Percentiles rank a stretch among this genome's conserved stretches.
Evolutionary conservation across 768 basidiomycete species (phyloP).

Genomic region (Multifurca ochricompacta): DNA sequence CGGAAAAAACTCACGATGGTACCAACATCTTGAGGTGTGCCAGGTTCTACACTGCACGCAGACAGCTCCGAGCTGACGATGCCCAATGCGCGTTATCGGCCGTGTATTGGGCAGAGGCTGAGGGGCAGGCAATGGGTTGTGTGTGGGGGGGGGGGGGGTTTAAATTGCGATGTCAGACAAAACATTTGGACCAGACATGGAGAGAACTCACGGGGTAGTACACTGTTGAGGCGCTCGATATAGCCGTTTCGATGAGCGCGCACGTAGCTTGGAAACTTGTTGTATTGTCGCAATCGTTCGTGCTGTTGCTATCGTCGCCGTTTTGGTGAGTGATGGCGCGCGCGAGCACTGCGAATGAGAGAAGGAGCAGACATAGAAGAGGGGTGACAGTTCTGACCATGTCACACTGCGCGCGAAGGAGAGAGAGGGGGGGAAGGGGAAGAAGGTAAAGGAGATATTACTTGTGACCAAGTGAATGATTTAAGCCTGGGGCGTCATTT

Average conservation of each 20-base stretch:
- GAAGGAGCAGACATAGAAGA: neutral
- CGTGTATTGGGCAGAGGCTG: constrained; percentile 6
- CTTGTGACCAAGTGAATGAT: too few species aligned
- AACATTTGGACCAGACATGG: too few species aligned
- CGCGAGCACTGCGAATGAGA: neutral
- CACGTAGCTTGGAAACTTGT: neutral
- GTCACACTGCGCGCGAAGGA: too few species aligned
- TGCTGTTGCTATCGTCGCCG: too few species aligned
- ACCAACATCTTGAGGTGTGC: constrained; percentile 18
- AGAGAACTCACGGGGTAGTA: constrained; percentile 1
- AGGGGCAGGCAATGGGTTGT: too few species aligned
- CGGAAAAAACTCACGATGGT: constrained; percentile 8
- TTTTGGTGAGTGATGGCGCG: neutral
- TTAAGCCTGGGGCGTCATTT: neutral
- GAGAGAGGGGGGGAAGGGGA: too few species aligned
- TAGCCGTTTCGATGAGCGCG: neutral
- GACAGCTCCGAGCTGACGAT: constrained; percentile 9
- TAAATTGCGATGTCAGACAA: too few species aligned
- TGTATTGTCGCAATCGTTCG: neutral
- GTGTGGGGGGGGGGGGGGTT: too few species aligned
- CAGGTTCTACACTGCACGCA: constrained; percentile 22
- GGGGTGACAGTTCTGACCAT: neutral
- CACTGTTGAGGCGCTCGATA: constrained; percentile 2
- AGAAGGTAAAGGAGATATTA: too few species aligned
- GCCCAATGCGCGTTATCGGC: constrained; percentile 15